These are phyloP conservation scores for Pontederia paniculata DNA, from an alignment of 176 grass and related monocot species.

Conservation along the genomic window DNA sequence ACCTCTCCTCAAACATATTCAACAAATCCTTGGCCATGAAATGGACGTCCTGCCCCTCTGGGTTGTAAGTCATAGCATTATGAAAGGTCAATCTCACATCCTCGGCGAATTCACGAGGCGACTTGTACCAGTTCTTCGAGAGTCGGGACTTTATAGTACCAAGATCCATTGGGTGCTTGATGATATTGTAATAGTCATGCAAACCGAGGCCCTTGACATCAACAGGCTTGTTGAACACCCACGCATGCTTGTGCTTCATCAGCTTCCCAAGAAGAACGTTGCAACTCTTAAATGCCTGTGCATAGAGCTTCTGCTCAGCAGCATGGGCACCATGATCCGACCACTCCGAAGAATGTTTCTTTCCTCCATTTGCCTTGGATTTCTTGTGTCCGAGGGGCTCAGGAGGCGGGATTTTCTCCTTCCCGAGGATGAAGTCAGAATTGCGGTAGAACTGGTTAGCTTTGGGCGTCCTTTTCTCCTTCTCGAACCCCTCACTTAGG, in stretches of 20 bases:
- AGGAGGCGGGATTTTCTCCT: constrained; percentile 49
- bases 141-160: constrained; percentile 54
- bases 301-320: constrained; percentile 44
- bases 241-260: constrained; percentile 41
- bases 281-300: constrained; percentile 53
- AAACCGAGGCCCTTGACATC: constrained; percentile 58
- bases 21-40: constrained; percentile 6
- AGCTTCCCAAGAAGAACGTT: constrained; percentile 37
- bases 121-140: constrained; percentile 31
- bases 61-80: constrained; percentile 60
- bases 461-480: constrained; percentile 80
- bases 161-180: constrained; percentile 60
- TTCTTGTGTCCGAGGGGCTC: constrained; percentile 61
- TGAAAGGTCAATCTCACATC: constrained; percentile 60
- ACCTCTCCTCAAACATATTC: constrained; percentile 12
- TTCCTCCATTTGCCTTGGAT: constrained; percentile 30
- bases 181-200: constrained; percentile 49
- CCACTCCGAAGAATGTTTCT: constrained; percentile 37
- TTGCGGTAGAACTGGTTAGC: constrained; percentile 65
- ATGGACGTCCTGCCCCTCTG: constrained; percentile 18
- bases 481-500: constrained; percentile 47
- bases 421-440: constrained; percentile 73
- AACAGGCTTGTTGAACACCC: constrained; percentile 59
- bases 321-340: constrained; percentile 14
- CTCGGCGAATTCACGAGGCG: constrained; percentile 34